Evolutionary conservation across 371 early-diverging fungal species (phyloP).

Genomic region (Choanephora cucurbitarum): DNA sequence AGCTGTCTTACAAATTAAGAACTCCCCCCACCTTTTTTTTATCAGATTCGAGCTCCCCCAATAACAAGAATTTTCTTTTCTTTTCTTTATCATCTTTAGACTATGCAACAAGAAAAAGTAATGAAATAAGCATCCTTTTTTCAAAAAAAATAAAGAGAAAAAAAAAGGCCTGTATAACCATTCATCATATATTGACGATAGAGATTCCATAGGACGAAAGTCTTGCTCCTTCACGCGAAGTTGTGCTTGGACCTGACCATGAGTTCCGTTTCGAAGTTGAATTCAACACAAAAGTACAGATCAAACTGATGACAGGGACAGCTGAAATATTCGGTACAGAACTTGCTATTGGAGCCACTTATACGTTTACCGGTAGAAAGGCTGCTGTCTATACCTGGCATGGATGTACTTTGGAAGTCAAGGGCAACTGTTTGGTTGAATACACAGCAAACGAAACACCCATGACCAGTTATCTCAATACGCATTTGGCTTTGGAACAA

Average conservation of each 20-base stretch:
- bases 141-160: background rate
- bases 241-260: conserved; percentile 59
- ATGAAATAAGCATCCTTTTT: too few species aligned
- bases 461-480: conserved; percentile 87
- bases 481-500: conserved; percentile 87
- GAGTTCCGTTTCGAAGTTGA: conserved; percentile 83
- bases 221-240: conserved; percentile 24
- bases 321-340: conserved; percentile 95
- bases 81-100: too few species aligned
- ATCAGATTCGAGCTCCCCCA: too few species aligned
- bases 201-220: background rate
- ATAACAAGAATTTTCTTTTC: too few species aligned
- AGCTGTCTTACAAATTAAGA: too few species aligned
- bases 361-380: conserved; percentile 82
- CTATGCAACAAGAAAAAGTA: too few species aligned
- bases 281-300: conserved; percentile 41
- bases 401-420: conserved; percentile 79
- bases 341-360: conserved; percentile 72
- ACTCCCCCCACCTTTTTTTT: too few species aligned
- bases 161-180: too few species aligned
- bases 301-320: conserved; percentile 74
- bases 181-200: too few species aligned
- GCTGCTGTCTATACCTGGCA: conserved; percentile 94
- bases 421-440: conserved; percentile 74
- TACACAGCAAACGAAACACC: conserved; percentile 94